Evolutionary conservation across 345 rosid species (phyloP).

Genomic region (Abelmoschus esculentus): DNA sequence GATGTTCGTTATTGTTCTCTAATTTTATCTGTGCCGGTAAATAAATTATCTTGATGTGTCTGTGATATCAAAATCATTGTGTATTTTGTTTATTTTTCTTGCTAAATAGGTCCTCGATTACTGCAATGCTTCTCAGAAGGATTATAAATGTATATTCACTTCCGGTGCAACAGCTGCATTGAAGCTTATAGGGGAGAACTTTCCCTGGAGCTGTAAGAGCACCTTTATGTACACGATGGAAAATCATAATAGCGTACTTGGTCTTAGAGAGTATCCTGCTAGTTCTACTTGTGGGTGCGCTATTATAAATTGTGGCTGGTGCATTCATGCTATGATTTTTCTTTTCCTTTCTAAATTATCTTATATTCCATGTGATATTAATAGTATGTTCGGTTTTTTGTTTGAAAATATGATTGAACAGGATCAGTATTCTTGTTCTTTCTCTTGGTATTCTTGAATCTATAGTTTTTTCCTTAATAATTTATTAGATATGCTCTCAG

Average conservation of each 20-base stretch:
- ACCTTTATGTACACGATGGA: slow-evolving; percentile 78
- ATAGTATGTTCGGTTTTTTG: not conserved
- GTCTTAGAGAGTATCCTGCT: slow-evolving; percentile 89
- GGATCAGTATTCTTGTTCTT: not conserved
- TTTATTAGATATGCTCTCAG: slow-evolving; percentile 59
- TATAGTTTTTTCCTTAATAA: slow-evolving; percentile 20
- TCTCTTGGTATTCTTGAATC: slow-evolving; percentile 6
- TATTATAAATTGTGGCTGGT: not conserved
- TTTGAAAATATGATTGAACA: not conserved
- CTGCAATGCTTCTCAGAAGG: slow-evolving; percentile 77
- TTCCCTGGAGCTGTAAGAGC: slow-evolving; percentile 74
- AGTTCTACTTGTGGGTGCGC: not conserved
- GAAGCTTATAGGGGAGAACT: slow-evolving; percentile 87
- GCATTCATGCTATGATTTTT: not conserved
- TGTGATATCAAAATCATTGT: not conserved
- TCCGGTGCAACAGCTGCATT: slow-evolving; percentile 95
- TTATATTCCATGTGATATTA: not conserved
- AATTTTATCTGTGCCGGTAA: not conserved
- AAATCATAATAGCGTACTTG: slow-evolving; percentile 96
- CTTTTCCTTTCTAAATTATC: not conserved
- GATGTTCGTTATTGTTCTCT: not conserved
- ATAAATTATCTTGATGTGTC: not conserved
- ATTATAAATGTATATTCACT: slow-evolving; percentile 81
- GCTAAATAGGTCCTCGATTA: slow-evolving; percentile 66
- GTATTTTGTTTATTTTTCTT: not conserved